A percentile compares a stretch with the other conserved stretches of the same genome.
These are phyloP conservation scores for Thalia dealbata DNA, from an alignment of 176 grass and related monocot species.

Conservation along the genomic window DNA sequence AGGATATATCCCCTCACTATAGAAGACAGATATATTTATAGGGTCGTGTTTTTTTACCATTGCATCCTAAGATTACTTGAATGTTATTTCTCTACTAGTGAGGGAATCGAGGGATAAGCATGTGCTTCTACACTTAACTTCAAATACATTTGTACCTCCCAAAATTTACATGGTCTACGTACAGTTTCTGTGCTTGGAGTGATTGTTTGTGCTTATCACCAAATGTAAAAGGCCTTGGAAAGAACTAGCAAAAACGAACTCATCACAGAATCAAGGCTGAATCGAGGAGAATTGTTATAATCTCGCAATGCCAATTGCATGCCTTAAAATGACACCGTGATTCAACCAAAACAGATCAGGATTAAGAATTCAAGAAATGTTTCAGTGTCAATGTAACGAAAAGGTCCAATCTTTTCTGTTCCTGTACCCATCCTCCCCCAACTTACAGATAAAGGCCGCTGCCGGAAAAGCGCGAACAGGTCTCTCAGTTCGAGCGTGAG, in stretches of 20 bases:
- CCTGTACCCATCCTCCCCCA: neutral
- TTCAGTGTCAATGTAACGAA: no score
- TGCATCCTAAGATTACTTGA: no score
- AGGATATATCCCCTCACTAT: no score
- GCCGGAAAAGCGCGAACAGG: slow-evolving; percentile 39
- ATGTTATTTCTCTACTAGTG: no score
- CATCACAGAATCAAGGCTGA: neutral
- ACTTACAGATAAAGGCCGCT: slow-evolving; percentile 54
- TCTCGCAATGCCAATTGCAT: neutral
- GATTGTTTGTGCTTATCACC: neutral
- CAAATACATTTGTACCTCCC: no score
- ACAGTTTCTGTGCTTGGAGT: neutral
- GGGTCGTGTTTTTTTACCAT: no score
- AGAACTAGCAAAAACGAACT: neutral
- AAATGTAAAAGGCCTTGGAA: neutral
- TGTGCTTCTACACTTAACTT: no score
- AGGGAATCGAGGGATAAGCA: no score
- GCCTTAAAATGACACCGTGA: neutral
- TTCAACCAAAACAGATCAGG: neutral
- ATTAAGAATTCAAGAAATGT: neutral
- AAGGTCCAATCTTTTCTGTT: no score
- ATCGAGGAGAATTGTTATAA: neutral
- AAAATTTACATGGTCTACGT: no score
- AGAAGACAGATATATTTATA: no score
- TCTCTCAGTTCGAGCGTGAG: slow-evolving; percentile 52